Percentiles rank a stretch among this genome's conserved stretches.
Conservation (phyloP, 805 yeast species). For the Metschnikowia amazonensis region DNA sequence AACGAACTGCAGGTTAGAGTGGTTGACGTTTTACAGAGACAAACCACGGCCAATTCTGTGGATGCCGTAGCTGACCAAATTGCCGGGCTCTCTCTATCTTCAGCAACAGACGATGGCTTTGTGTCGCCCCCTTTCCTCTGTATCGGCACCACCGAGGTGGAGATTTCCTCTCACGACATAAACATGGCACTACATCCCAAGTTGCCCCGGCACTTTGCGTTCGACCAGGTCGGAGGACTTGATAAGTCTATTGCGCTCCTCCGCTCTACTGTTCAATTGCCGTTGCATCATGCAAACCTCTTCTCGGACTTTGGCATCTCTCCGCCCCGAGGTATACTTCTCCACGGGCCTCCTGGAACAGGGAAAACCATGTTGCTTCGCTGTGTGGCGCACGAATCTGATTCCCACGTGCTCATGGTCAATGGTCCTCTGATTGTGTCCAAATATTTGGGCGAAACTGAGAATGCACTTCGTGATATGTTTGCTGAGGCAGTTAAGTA, state of each 20-base stretch:
- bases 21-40: slow-evolving; percentile 25
- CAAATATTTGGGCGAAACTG: slow-evolving; percentile 93
- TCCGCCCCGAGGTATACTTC: slow-evolving; percentile 89
- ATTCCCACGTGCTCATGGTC: slow-evolving; percentile 81
- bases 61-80: slow-evolving; percentile 11
- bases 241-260: slow-evolving; percentile 56
- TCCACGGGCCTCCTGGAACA: slow-evolving; percentile 97
- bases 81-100: slow-evolving; percentile 11
- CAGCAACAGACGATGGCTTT: slow-evolving; percentile 17
- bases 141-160: slow-evolving; percentile 23
- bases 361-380: slow-evolving; percentile 89
- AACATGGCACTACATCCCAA: slow-evolving; percentile 34
- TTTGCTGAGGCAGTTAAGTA: slow-evolving; percentile 81
- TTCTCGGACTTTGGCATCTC: slow-evolving; percentile 82
- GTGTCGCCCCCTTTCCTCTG: slow-evolving; percentile 49
- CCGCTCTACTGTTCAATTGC: slow-evolving; percentile 69
- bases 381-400: slow-evolving; percentile 72
- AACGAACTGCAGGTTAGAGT: slow-evolving; percentile 22
- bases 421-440: slow-evolving; percentile 92
- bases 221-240: slow-evolving; percentile 74
- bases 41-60: slow-evolving; percentile 11
- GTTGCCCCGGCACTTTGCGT: slow-evolving; percentile 43
- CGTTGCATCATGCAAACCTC: slow-evolving; percentile 70
- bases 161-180: slow-evolving; percentile 4
- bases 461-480: slow-evolving; percentile 71